phyloP scores from a whole-genome alignment of 2,329 filamentous ascomycete species.

The Rutstroemia sp. region DNA sequence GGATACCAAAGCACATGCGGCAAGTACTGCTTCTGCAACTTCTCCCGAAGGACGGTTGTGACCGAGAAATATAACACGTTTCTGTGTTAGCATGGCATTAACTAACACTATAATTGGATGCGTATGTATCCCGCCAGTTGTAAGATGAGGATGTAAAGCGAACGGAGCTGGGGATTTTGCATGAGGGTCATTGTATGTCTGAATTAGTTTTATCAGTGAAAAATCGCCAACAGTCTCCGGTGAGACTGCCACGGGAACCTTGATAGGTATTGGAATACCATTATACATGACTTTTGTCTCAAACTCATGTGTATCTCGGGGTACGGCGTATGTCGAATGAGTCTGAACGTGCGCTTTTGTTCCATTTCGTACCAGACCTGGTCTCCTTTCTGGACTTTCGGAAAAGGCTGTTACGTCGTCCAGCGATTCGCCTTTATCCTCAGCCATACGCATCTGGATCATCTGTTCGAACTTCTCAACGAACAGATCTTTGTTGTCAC shows the following conservation, averaged over 20 bases:
- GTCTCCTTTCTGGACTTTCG: conserved; percentile 35
- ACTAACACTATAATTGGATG: conserved; percentile 93
- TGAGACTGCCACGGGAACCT: conserved; percentile 87
- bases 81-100: conserved; percentile 92
- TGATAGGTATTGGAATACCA: conserved; percentile 92
- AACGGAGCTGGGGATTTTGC: conserved; percentile 80
- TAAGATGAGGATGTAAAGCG: conserved; percentile 80
- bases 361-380: conserved; percentile 43
- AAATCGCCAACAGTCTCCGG: conserved; percentile 97
- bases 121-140: conserved; percentile 80
- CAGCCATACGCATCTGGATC: conserved; percentile 72
- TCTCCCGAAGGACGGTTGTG: conserved; percentile 93
- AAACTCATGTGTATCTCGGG: conserved; percentile 94
- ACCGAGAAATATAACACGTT: conserved; percentile 90
- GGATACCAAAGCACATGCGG: conserved; percentile 89
- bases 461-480: conserved; percentile 96
- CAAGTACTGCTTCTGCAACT: conserved; percentile 94
- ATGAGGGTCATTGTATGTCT: conserved; percentile 82
- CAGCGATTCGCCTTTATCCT: conserved; percentile 43
- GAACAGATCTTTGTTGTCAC: conserved; percentile 92
- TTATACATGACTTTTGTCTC: conserved; percentile 95
- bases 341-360: conserved; percentile 56
- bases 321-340: conserved; percentile 64
- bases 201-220: conserved; percentile 92
- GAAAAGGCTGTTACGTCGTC: conserved; percentile 40